A percentile compares a stretch with the other conserved stretches of the same genome.
phyloP scores from a whole-genome alignment of 2,329 filamentous ascomycete genomes.

The Fusarium multiceps region DNA sequence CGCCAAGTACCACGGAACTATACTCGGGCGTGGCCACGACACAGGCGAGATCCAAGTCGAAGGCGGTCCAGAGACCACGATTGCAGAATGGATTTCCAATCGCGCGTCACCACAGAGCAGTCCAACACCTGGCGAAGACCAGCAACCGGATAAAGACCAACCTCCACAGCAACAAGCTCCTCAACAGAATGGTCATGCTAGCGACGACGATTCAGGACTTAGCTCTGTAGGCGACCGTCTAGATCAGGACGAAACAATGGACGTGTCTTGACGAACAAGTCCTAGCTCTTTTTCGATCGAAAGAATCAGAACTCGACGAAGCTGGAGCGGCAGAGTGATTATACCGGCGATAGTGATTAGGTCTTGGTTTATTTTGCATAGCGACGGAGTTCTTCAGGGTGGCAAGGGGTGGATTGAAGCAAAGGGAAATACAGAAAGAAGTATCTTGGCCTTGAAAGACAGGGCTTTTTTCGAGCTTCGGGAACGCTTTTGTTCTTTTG shows the following conservation, averaged over 20 bases:
- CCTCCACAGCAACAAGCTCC: conserved; percentile 20
- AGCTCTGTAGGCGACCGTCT: conserved; percentile 66
- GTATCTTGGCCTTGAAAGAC: conserved; percentile 12
- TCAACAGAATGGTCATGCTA: conserved; percentile 42
- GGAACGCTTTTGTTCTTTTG: conserved; percentile 5
- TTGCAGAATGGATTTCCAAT: conserved; percentile 53
- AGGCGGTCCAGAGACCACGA: conserved; percentile 66
- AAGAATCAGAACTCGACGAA: neutral
- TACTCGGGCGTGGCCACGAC: conserved; percentile 80
- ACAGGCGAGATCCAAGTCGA: conserved; percentile 80
- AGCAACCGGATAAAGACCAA: conserved; percentile 12
- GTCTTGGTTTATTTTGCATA: conserved; percentile 43
- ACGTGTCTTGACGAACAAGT: conserved; percentile 51
- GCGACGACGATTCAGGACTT: conserved; percentile 62
- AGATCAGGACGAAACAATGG: conserved; percentile 60
- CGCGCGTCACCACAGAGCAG: conserved; percentile 38
- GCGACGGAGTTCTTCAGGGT: conserved; percentile 45
- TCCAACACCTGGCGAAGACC: conserved; percentile 15
- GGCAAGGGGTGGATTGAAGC: conserved; percentile 5
- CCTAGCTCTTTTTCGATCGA: neutral
- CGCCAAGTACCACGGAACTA: conserved; percentile 84
- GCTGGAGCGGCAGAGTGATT: neutral
- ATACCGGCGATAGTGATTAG: neutral
- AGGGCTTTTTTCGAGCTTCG: neutral
- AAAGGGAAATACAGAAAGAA: conserved; percentile 17